phyloP scores from a whole-genome alignment of 2,329 filamentous ascomycete species.

The Blastomyces silverae region DNA sequence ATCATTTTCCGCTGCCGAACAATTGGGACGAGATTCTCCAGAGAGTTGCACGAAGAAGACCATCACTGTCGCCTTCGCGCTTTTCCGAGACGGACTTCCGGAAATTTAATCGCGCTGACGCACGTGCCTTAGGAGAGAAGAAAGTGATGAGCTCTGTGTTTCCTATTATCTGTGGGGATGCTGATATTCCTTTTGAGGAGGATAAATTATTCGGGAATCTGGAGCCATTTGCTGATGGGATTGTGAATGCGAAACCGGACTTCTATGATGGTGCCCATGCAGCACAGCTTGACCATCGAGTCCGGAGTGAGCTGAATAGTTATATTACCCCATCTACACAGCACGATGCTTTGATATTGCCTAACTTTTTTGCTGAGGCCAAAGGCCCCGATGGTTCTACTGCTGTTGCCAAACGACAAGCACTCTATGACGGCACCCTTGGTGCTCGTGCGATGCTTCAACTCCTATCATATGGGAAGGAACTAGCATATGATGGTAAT shows the following conservation, averaged over 20 bases:
- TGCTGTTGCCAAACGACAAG: constrained; percentile 33
- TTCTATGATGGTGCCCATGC: constrained; percentile 6
- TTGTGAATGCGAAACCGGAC: constrained; percentile 4
- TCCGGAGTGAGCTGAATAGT: constrained; percentile 1
- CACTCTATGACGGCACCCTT: constrained; percentile 35
- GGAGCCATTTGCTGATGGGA: not conserved
- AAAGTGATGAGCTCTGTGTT: too few species aligned
- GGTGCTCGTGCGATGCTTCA: constrained; percentile 35
- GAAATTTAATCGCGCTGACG: too few species aligned
- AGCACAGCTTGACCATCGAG: constrained; percentile 6
- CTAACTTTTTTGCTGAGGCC: constrained; percentile 41
- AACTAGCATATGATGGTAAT: constrained; percentile 34
- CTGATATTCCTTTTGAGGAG: too few species aligned
- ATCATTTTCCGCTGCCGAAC: too few species aligned
- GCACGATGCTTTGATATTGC: constrained; percentile 28
- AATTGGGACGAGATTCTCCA: too few species aligned
- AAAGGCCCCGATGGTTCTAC: constrained; percentile 33
- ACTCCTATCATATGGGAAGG: constrained; percentile 34
- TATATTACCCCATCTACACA: constrained; percentile 12
- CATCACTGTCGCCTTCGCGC: too few species aligned
- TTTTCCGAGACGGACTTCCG: too few species aligned
- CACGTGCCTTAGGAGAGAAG: too few species aligned
- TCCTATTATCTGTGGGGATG: too few species aligned
- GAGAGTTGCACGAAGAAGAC: too few species aligned
- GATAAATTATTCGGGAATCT: too few species aligned